phyloP scores from a whole-genome alignment of 352 stramenopile species.

The Hyaloperonospora arabidopsidis region DNA sequence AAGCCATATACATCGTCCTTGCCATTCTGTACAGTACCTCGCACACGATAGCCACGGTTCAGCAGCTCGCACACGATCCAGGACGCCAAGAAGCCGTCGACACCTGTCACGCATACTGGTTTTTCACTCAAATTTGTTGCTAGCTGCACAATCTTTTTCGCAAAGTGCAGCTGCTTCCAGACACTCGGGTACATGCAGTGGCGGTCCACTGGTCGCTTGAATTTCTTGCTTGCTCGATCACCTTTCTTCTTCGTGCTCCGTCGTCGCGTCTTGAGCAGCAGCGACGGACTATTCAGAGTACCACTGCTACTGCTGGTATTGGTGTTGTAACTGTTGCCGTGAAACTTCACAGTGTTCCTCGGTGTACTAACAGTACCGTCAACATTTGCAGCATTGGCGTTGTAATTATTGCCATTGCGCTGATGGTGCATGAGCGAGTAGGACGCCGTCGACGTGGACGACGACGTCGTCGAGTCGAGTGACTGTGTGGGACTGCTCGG shows the following conservation, averaged over 20 bases:
- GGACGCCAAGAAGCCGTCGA: slow-evolving; percentile 78
- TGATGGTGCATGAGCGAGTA: slow-evolving; percentile 17
- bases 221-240: slow-evolving; percentile 21
- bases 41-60: slow-evolving; percentile 66
- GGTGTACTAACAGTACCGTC: neutral
- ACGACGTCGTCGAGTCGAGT: slow-evolving; percentile 35
- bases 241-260: slow-evolving; percentile 24
- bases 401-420: slow-evolving; percentile 12
- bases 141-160: slow-evolving; percentile 75
- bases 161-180: slow-evolving; percentile 76
- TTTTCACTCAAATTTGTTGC: slow-evolving; percentile 67
- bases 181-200: slow-evolving; percentile 72
- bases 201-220: slow-evolving; percentile 30
- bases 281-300: neutral
- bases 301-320: slow-evolving; percentile 2
- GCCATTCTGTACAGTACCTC: slow-evolving; percentile 79
- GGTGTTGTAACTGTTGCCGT: neutral
- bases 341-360: neutral
- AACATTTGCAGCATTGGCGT: slow-evolving; percentile 15
- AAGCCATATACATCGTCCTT: slow-evolving; percentile 81
- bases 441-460: slow-evolving; percentile 23
- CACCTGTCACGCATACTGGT: slow-evolving; percentile 79
- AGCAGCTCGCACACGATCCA: slow-evolving; percentile 83
- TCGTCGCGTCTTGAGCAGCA: slow-evolving; percentile 24
- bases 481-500: slow-evolving; percentile 24